Evolutionary conservation across 495 filamentous ascomycete species (phyloP).

Genomic region (Lasiosphaeria miniovina): DNA sequence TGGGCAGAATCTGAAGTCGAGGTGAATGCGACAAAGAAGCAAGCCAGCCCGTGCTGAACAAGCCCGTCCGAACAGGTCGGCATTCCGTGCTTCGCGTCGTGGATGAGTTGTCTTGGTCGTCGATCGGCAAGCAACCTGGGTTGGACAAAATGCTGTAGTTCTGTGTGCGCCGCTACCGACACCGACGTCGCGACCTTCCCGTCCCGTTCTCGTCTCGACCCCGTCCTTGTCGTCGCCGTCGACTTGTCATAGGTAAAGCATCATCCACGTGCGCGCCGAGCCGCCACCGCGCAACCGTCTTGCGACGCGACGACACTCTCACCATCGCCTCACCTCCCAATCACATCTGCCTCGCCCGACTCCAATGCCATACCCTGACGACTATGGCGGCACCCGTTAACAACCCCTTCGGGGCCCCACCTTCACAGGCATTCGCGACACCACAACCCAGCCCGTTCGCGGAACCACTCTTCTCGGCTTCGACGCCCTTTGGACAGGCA

Average conservation of each 20-base stretch:
- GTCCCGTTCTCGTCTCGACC: not conserved
- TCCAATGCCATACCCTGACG: slow-evolving; percentile 23
- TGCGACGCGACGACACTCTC: no score
- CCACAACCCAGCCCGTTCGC: not conserved
- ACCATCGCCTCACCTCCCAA: not conserved
- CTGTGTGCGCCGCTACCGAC: no score
- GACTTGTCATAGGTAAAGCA: no score
- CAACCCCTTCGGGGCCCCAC: slow-evolving; percentile 28
- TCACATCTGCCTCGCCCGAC: slow-evolving; percentile 4
- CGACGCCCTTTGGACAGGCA: no score
- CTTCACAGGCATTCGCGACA: not conserved
- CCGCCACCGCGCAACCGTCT: no score
- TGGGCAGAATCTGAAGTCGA: slow-evolving; percentile 6
- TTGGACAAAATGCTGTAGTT: not conserved
- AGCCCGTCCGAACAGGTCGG: not conserved
- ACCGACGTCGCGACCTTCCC: no score
- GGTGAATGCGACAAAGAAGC: slow-evolving; percentile 7
- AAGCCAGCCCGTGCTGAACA: not conserved
- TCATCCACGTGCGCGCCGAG: no score
- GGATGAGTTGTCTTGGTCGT: not conserved
- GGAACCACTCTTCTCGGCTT: no score
- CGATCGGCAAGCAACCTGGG: not conserved
- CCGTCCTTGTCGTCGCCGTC: not conserved
- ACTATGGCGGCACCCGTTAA: slow-evolving; percentile 26
- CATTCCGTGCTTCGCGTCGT: not conserved